Evolutionary conservation across 257 asterid genomes (phyloP).

Genomic region (Primulina eburnea): DNA sequence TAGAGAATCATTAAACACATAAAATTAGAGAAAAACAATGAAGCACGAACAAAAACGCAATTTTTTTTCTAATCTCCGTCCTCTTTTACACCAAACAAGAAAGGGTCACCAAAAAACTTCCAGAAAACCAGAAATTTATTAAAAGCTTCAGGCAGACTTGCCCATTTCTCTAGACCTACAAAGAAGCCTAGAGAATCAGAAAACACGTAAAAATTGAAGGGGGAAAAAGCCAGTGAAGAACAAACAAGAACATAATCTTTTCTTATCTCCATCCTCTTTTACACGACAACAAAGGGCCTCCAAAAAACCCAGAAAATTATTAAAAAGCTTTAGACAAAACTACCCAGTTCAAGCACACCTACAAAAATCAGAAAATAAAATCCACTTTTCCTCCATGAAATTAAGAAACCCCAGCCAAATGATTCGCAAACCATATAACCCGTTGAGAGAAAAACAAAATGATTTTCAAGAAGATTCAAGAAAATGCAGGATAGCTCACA

Average conservation of each 20-base stretch:
- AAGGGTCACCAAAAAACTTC: neutral
- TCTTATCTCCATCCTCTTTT: too few species aligned
- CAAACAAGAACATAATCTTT: too few species aligned
- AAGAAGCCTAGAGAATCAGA: too few species aligned
- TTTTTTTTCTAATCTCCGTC: neutral
- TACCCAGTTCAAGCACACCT: neutral
- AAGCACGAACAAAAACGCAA: neutral
- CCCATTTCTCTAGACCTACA: too few species aligned
- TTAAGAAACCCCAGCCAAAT: neutral
- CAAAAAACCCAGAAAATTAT: too few species aligned
- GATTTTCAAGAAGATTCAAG: neutral
- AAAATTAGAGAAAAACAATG: neutral
- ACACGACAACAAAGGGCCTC: too few species aligned
- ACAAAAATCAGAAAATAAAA: too few species aligned
- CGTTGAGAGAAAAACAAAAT: neutral
- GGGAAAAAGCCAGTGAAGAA: too few species aligned
- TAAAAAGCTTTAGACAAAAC: too few species aligned
- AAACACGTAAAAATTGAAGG: too few species aligned
- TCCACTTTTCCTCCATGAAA: neutral
- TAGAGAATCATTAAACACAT: neutral
- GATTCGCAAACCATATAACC: neutral
- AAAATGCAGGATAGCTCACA: neutral
- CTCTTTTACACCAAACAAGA: neutral
- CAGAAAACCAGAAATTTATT: neutral
- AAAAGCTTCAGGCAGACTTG: neutral